Evolutionary conservation across 495 filamentous ascomycete genomes (phyloP), one percentile per base, ranked within the genome.

Genomic region (Neurospora terricola): DNA sequence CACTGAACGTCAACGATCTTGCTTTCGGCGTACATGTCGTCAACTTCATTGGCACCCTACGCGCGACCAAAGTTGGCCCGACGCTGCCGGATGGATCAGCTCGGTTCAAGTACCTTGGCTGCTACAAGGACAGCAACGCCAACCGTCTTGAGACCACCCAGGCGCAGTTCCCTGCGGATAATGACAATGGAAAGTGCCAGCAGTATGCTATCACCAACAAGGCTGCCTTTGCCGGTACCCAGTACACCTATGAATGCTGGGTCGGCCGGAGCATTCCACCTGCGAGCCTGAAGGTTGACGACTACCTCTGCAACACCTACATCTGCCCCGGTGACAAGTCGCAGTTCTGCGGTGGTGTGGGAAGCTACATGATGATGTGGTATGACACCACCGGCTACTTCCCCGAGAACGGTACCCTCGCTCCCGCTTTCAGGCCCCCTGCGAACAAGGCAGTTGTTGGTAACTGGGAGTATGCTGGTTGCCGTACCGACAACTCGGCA

Each of bases 1-100:
- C 79, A 18, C 72, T 84, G 36, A 85, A 85, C 73, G 80, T 79
- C 10, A 78, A 84, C 73, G 83, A 86, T 71, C 73, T 82, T 3
- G 77, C 75, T 18, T 81, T 82, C 69, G 78, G 80, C 45, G 77
- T 82, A 21, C 80, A 83, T 62, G 75, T 79, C 3, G 76, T 83
- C 16, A 70, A 78, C 71, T 77, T 80, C 37, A 77, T 77, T 38
- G 81, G 83, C 4, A 77, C 73, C 12, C 75, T 82, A 11, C 43
- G 78, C 9, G 76, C 73, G 14, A 69, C 71, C 0, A 74, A 79
- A 37, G 69, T 79, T 27, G 82, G 82, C 23, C 82, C 82, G 12
- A 72, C 79, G 4, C 72, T 75, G 14, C 38, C 76, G 1, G 75
- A 76, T 43, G 81, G 82, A 5, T 72, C 40, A 3, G 68, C 78